A percentile compares a stretch with the other conserved stretches of the same genome.
Conservation (phyloP, 495 filamentous ascomycete genomes). For the Niebla homalea region DNA sequence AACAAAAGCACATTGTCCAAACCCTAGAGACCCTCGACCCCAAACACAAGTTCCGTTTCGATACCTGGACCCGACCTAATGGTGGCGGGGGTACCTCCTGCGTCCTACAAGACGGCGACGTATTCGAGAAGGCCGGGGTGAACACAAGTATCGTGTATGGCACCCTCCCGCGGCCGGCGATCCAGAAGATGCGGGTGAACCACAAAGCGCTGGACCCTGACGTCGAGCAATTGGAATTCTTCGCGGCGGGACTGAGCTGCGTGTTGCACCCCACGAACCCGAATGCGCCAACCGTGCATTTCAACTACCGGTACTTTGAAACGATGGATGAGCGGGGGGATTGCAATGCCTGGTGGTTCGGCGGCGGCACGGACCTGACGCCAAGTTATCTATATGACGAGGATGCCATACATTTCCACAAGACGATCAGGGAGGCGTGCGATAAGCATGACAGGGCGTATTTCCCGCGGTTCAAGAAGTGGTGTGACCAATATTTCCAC, state of each 20-base stretch:
- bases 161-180: constrained; percentile 72
- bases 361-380: constrained; percentile 87
- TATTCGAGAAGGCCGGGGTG: constrained; percentile 97
- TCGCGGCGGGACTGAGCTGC: constrained; percentile 82
- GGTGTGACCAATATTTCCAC: constrained; percentile 97
- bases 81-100: constrained; percentile 82
- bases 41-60: constrained; percentile 64
- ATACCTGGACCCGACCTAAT: constrained; percentile 78
- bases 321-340: constrained; percentile 56
- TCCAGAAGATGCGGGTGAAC: constrained; percentile 85
- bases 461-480: constrained; percentile 92
- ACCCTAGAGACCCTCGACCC: constrained; percentile 66
- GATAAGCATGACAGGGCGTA: constrained; percentile 86
- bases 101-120: constrained; percentile 87
- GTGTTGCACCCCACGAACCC: constrained; percentile 90
- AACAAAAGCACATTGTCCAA: constrained; percentile 74
- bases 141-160: constrained; percentile 93
- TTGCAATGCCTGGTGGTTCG: constrained; percentile 86
- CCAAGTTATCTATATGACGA: constrained; percentile 92
- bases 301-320: constrained; percentile 99
- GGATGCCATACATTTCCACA: constrained; percentile 94
- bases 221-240: constrained; percentile 76
- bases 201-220: constrained; percentile 79
- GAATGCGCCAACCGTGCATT: constrained; percentile 91
- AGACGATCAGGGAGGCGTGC: constrained; percentile 79